Evolutionary conservation across 805 yeast species (phyloP).

Genomic region (Starmerella stigmatis): DNA sequence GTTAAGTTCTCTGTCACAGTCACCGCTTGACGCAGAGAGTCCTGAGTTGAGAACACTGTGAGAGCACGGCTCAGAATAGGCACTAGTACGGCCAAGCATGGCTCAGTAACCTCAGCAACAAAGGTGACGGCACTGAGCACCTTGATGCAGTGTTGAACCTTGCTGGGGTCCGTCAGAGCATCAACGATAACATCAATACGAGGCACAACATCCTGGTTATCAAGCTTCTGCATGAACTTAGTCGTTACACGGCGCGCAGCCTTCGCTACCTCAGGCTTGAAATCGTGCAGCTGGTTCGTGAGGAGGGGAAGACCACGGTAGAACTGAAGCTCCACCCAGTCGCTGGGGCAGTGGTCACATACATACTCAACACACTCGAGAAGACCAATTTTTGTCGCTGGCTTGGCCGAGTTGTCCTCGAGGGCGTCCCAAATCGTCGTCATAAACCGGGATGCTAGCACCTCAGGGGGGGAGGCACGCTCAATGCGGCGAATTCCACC

Average conservation of each 20-base stretch:
- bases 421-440: constrained; percentile 54
- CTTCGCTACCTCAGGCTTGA: constrained; percentile 89
- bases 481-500: constrained; percentile 60
- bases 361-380: constrained; percentile 62
- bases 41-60: constrained; percentile 82
- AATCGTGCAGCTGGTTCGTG: constrained; percentile 85
- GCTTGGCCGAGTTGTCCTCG: constrained; percentile 66
- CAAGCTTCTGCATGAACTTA: constrained; percentile 68
- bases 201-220: constrained; percentile 83
- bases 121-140: constrained; percentile 87
- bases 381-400: constrained; percentile 83
- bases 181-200: constrained; percentile 75
- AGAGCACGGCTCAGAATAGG: constrained; percentile 88
- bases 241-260: constrained; percentile 65
- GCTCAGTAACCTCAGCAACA: constrained; percentile 97
- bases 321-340: constrained; percentile 72
- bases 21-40: constrained; percentile 91
- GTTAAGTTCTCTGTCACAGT: constrained; percentile 93
- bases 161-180: constrained; percentile 81
- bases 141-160: constrained; percentile 81
- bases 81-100: constrained; percentile 78
- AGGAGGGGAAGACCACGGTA: constrained; percentile 69
- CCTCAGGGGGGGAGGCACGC: constrained; percentile 65
- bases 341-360: constrained; percentile 70
- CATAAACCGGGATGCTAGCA: constrained; percentile 60